Evolutionary conservation across 2,329 filamentous ascomycete genomes (phyloP).

Genomic region (Botrytis cinerea): DNA sequence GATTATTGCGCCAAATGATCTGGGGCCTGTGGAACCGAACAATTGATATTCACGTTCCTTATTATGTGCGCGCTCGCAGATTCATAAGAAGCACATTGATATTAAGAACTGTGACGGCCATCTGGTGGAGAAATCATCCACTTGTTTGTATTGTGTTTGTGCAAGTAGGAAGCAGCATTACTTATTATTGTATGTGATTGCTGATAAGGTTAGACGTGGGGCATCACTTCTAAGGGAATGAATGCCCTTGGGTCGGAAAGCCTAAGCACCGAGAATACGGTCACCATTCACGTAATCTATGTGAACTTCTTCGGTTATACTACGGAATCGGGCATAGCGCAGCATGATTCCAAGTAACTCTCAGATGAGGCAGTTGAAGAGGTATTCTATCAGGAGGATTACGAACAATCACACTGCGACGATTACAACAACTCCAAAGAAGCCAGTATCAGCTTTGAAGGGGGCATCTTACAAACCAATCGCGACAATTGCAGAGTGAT

Average conservation of each 20-base stretch:
- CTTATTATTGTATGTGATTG: not conserved
- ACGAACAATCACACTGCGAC: not conserved
- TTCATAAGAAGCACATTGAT: not conserved
- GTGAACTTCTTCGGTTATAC: not conserved
- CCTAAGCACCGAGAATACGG: conserved; percentile 16
- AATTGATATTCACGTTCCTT: not conserved
- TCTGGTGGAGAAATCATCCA: not conserved
- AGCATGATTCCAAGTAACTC: not conserved
- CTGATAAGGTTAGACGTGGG: conserved; percentile 16
- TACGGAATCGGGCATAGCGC: conserved; percentile 12
- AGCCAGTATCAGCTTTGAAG: not conserved
- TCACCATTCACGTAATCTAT: conserved; percentile 7
- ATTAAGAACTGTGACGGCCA: not conserved
- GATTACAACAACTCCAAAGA: not conserved
- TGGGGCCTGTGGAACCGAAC: not conserved
- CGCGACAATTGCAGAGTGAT: not conserved
- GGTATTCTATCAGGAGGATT: conserved; percentile 14
- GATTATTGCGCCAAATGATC: not conserved
- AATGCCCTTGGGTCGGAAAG: not conserved
- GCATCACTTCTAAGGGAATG: not conserved
- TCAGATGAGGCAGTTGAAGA: conserved; percentile 3
- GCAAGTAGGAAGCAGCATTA: not conserved
- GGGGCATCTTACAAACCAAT: not conserved
- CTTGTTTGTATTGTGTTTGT: not conserved
- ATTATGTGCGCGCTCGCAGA: no score